These are phyloP conservation scores for Polyporus arcularius DNA, from an alignment of 768 basidiomycete species.

Conservation along the genomic window DNA sequence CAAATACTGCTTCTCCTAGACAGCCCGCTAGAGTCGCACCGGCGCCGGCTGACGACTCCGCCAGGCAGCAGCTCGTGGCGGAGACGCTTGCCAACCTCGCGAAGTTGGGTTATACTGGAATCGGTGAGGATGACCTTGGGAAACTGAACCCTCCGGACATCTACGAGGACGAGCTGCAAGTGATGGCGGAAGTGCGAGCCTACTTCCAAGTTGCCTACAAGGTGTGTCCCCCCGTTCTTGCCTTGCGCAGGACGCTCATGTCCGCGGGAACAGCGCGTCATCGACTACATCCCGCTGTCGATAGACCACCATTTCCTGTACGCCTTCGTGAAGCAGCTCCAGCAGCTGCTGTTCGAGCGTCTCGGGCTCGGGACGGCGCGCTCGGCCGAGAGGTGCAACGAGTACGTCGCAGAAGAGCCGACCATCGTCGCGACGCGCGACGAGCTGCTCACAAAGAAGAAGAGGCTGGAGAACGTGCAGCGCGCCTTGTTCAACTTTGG, in stretches of 20 bases:
- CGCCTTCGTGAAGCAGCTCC: slow-evolving; percentile 32
- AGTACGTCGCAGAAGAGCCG: slow-evolving; percentile 50
- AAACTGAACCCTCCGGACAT: slow-evolving; percentile 52
- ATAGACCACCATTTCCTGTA: slow-evolving; percentile 50
- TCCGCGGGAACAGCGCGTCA: slow-evolving; percentile 41
- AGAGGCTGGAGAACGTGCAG: slow-evolving; percentile 42
- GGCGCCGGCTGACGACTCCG: not conserved
- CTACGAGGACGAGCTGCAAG: slow-evolving; percentile 54
- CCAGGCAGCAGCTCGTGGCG: slow-evolving; percentile 28
- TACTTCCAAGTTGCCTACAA: slow-evolving; percentile 56
- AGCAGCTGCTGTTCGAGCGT: slow-evolving; percentile 36
- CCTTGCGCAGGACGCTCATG: not conserved
- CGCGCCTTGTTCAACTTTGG: slow-evolving; percentile 38
- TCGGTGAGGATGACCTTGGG: slow-evolving; percentile 42
- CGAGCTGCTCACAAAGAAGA: slow-evolving; percentile 35
- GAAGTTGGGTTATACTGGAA: slow-evolving; percentile 39
- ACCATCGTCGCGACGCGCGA: slow-evolving; percentile 34
- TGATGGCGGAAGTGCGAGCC: slow-evolving; percentile 73
- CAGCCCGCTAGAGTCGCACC: not conserved
- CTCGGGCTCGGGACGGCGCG: slow-evolving; percentile 38
- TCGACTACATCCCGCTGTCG: slow-evolving; percentile 55
- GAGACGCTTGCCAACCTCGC: slow-evolving; percentile 39
- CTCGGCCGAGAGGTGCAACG: slow-evolving; percentile 38
- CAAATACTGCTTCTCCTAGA: not conserved
- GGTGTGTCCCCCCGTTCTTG: slow-evolving; percentile 42